phyloP scores from a whole-genome alignment of 306 rosid genomes.

The Styphnolobium japonicum region DNA sequence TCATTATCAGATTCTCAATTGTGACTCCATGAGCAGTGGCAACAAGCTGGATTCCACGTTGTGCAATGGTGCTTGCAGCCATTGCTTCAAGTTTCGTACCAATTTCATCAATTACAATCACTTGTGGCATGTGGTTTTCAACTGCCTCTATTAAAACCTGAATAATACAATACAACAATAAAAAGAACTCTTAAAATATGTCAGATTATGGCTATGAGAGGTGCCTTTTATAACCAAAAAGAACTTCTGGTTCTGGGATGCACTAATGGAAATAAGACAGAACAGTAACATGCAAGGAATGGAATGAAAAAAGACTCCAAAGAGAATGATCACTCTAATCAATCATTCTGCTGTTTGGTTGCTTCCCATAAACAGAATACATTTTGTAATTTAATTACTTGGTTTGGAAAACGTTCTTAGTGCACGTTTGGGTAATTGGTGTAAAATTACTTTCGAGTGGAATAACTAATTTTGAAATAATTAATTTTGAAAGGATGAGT shows the following conservation, averaged over 20 bases:
- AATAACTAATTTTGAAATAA: not conserved
- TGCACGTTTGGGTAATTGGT: not conserved
- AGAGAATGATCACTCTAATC: not conserved
- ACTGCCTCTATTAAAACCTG: slow-evolving; percentile 98
- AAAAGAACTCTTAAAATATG: not conserved
- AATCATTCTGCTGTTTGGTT: not conserved
- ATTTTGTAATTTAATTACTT: not conserved
- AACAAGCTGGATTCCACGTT: slow-evolving; percentile 95
- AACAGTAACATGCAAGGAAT: slow-evolving; percentile 5
- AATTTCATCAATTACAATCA: slow-evolving; percentile 92
- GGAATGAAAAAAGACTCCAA: not conserved
- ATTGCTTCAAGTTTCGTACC: slow-evolving; percentile 98
- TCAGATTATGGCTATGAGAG: not conserved
- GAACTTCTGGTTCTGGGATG: not conserved
- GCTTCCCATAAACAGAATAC: not conserved
- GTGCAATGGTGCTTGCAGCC: slow-evolving; percentile 98
- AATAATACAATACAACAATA: slow-evolving; percentile 22
- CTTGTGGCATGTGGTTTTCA: slow-evolving; percentile 99
- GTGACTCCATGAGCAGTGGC: slow-evolving; percentile 99
- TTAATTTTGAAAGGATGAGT: not conserved
- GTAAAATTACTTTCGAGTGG: not conserved
- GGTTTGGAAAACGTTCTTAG: not conserved
- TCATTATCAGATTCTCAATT: slow-evolving; percentile 87
- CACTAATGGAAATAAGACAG: not conserved
- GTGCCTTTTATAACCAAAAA: not conserved